These are phyloP conservation scores for Kwoniella heveanensis DNA, from an alignment of 768 basidiomycete species.

Conservation along the genomic window DNA sequence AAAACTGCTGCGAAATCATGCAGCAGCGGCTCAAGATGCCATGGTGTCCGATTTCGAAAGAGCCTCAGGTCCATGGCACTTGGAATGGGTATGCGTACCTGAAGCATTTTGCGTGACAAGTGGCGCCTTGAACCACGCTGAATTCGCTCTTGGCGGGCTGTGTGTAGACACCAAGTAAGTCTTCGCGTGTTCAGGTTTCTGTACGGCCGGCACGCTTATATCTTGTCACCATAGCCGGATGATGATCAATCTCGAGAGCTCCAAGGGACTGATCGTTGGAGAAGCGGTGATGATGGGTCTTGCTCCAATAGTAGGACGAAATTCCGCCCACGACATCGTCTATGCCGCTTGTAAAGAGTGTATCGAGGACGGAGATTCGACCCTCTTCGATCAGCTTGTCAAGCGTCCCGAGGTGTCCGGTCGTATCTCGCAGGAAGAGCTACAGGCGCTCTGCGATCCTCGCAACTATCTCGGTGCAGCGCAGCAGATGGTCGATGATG, in stretches of 20 bases:
- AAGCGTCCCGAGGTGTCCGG: neutral
- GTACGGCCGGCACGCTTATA: neutral
- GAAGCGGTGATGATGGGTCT: neutral
- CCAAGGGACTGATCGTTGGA: neutral
- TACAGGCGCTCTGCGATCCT: neutral
- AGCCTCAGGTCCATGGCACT: no score
- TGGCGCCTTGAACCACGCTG: no score
- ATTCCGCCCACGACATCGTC: neutral
- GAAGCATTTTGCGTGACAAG: neutral
- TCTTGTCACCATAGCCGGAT: neutral
- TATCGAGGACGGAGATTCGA: neutral
- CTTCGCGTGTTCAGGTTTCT: no score
- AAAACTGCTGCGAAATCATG: no score
- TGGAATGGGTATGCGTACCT: neutral
- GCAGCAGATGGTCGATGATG: neutral
- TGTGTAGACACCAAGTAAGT: neutral
- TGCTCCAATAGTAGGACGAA: neutral
- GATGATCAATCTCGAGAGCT: neutral
- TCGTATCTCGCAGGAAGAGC: neutral
- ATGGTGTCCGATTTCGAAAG: no score
- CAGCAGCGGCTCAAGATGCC: no score
- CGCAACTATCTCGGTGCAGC: neutral
- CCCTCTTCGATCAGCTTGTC: neutral
- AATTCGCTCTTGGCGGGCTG: neutral
- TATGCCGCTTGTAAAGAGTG: neutral